These are phyloP conservation scores for Entomortierella beljakovae DNA, from an alignment of 192 early-diverging fungal species.

Conservation along the genomic window DNA sequence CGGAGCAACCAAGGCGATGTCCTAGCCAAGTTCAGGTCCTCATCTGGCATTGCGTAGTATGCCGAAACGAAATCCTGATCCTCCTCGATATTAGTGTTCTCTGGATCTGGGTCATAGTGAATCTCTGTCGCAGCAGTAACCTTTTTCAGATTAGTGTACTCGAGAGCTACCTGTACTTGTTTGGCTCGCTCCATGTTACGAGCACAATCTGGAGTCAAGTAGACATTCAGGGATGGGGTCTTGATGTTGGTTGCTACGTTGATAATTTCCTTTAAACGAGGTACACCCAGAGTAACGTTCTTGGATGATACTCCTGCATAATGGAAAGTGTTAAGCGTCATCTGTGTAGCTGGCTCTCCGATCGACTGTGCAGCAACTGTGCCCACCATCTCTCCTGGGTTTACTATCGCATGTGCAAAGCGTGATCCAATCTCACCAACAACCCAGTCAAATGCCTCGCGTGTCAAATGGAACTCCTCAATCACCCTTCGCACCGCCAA, in stretches of 20 bases:
- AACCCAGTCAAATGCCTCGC: slow-evolving; percentile 94
- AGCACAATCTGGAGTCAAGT: slow-evolving; percentile 75
- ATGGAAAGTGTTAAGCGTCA: slow-evolving; percentile 99
- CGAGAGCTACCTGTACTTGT: slow-evolving; percentile 85
- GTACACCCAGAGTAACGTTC: slow-evolving; percentile 98
- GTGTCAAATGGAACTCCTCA: slow-evolving; percentile 89
- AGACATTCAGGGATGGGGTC: slow-evolving; percentile 89
- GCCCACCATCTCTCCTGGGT: slow-evolving; percentile 98
- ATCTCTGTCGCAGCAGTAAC: slow-evolving; percentile 92
- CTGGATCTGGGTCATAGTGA: slow-evolving; percentile 94
- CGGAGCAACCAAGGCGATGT: slow-evolving; percentile 84
- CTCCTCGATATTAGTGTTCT: slow-evolving; percentile 82
- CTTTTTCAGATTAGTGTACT: slow-evolving; percentile 91
- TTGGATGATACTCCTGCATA: slow-evolving; percentile 97
- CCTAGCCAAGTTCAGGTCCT: slow-evolving; percentile 67
- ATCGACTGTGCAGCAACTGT: slow-evolving; percentile 98
- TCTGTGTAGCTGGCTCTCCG: slow-evolving; percentile 99
- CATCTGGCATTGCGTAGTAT: slow-evolving; percentile 86
- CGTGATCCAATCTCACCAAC: slow-evolving; percentile 93
- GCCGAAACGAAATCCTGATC: slow-evolving; percentile 91
- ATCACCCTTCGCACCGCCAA: slow-evolving; percentile 88
- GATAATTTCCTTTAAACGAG: slow-evolving; percentile 99
- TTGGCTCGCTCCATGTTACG: slow-evolving; percentile 87
- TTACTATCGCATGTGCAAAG: slow-evolving; percentile 91
- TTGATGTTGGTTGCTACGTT: slow-evolving; percentile 98